These are phyloP conservation scores for Scalesia atractyloides DNA, from an alignment of 129 eudicot genomes.

Conservation along the genomic window DNA sequence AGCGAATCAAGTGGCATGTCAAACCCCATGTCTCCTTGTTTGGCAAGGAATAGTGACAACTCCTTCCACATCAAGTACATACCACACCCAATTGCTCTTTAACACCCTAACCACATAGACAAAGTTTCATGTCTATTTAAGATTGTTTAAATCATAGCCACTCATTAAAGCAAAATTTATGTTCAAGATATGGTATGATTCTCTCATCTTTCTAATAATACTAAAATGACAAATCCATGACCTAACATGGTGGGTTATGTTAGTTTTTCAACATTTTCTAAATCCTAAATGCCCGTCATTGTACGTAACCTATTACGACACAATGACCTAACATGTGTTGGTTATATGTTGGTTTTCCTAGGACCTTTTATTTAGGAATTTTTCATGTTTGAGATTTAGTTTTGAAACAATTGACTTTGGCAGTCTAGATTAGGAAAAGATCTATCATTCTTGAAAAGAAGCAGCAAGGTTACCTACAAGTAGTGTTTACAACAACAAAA, in stretches of 20 bases:
- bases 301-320: background rate
- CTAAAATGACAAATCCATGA: conserved; percentile 27
- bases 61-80: conserved; percentile 33
- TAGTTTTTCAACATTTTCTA: conserved; percentile 7
- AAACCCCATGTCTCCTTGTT: conserved; percentile 41
- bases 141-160: conserved; percentile 15
- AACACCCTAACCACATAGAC: conserved; percentile 22
- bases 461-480: background rate
- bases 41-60: conserved; percentile 47
- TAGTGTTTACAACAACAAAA: too few species aligned
- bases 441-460: background rate
- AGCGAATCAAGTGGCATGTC: conserved; percentile 35
- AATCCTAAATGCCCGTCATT: background rate
- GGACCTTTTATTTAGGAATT: conserved; percentile 7
- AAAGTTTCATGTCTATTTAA: conserved; percentile 21
- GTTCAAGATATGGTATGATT: conserved; percentile 25
- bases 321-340: conserved; percentile 13
- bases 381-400: background rate
- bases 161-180: conserved; percentile 28
- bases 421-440: background rate
- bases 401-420: background rate
- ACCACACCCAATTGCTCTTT: conserved; percentile 22
- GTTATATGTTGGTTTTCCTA: conserved; percentile 8
- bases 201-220: conserved; percentile 10
- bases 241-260: conserved; percentile 23